A percentile compares a stretch with the other conserved stretches of the same genome.
These are phyloP conservation scores for Lodderomyces margitis DNA, from an alignment of 1,139 yeast genomes.

Conservation along the genomic window DNA sequence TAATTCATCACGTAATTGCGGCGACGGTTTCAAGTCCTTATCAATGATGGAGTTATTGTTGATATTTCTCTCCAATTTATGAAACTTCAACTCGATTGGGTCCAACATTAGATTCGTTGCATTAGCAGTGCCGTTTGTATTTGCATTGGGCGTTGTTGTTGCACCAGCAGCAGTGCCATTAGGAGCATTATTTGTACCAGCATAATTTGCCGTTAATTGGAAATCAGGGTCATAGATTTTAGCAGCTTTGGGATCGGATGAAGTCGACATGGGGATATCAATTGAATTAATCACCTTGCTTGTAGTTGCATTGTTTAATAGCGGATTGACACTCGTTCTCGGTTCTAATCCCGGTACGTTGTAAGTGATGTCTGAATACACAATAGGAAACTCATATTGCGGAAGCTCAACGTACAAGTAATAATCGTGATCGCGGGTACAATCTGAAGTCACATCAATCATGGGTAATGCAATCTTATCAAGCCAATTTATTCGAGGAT, in stretches of 20 bases:
- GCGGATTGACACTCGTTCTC: neutral
- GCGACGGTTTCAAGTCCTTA: slow-evolving; percentile 84
- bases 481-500: slow-evolving; percentile 67
- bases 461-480: slow-evolving; percentile 65
- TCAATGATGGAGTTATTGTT: slow-evolving; percentile 76
- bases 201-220: slow-evolving; percentile 17
- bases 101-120: slow-evolving; percentile 38
- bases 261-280: slow-evolving; percentile 29
- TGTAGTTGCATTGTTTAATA: slow-evolving; percentile 14
- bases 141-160: neutral
- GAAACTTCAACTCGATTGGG: slow-evolving; percentile 85
- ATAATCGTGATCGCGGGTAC: slow-evolving; percentile 30
- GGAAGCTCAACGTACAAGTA: slow-evolving; percentile 67
- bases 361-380: slow-evolving; percentile 60
- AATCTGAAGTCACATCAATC: slow-evolving; percentile 29
- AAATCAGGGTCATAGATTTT: slow-evolving; percentile 43
- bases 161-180: neutral
- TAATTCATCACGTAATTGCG: slow-evolving; percentile 75
- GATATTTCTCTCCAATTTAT: slow-evolving; percentile 74
- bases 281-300: slow-evolving; percentile 35
- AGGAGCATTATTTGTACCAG: neutral
- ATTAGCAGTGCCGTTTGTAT: slow-evolving; percentile 8
- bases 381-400: slow-evolving; percentile 77
- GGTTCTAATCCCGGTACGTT: slow-evolving; percentile 16
- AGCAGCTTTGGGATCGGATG: slow-evolving; percentile 9